Percentiles rank a stretch among this genome's conserved stretches.
These are phyloP conservation scores for Morella rubra DNA, from an alignment of 306 rosid species.

Conservation along the genomic window DNA sequence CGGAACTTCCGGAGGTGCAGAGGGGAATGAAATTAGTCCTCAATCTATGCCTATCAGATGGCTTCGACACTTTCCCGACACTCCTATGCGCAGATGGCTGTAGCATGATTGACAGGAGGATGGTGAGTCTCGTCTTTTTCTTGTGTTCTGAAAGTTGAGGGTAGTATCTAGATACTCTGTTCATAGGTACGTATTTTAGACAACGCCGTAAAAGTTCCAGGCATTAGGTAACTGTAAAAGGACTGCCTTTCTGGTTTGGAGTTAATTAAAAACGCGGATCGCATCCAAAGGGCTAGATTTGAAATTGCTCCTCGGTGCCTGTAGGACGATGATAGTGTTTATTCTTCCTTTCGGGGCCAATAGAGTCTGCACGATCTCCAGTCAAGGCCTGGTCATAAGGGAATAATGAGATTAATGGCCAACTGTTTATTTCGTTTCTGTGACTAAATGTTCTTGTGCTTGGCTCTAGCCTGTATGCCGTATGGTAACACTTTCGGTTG, in stretches of 20 bases:
- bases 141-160: neutral
- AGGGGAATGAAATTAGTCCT: conserved; percentile 28
- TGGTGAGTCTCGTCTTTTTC: conserved; percentile 13
- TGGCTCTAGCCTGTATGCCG: neutral
- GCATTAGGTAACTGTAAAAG: neutral
- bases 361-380: neutral
- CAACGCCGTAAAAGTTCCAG: neutral
- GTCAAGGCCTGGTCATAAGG: neutral
- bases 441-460: neutral
- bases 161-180: neutral
- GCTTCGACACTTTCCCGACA: conserved; percentile 37
- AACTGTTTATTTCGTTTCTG: neutral
- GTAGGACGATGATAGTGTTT: neutral
- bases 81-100: conserved; percentile 39
- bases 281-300: neutral
- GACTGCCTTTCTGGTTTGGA: neutral
- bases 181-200: neutral
- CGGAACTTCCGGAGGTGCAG: conserved; percentile 24
- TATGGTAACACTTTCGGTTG: neutral
- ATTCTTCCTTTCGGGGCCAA: neutral
- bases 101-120: conserved; percentile 36
- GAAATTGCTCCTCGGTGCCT: neutral
- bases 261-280: too few species aligned
- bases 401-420: neutral
- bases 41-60: conserved; percentile 32